These are phyloP conservation scores for Calonectria fujianensis DNA, from an alignment of 2,329 filamentous ascomycete genomes.

Conservation along the genomic window DNA sequence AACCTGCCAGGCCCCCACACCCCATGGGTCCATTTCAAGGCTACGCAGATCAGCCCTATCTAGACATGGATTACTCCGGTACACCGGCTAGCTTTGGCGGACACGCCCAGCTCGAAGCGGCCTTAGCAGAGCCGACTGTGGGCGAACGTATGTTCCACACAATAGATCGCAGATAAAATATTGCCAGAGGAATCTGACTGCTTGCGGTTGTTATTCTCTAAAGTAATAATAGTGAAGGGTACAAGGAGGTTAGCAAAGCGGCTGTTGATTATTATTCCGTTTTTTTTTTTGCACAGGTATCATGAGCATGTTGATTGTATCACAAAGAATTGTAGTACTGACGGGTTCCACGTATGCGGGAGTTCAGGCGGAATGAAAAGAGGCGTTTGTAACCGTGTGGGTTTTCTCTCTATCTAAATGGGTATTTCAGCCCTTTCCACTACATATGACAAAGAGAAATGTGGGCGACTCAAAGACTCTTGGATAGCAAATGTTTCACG, in stretches of 20 bases:
- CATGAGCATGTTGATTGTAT: not conserved
- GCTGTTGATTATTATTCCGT: not conserved
- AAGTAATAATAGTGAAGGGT: not conserved
- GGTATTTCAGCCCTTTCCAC: not conserved
- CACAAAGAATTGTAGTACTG: slow-evolving; percentile 5
- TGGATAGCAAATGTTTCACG: not conserved
- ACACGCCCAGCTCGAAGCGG: slow-evolving; percentile 48
- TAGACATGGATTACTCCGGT: slow-evolving; percentile 51
- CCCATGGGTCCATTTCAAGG: slow-evolving; percentile 45
- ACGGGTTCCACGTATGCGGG: slow-evolving; percentile 7
- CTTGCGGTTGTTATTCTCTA: not conserved
- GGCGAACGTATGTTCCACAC: slow-evolving; percentile 51
- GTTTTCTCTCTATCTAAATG: not conserved
- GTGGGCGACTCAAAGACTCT: not conserved
- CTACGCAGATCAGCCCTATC: slow-evolving; percentile 50
- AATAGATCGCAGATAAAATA: slow-evolving; percentile 45
- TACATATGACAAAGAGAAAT: not conserved
- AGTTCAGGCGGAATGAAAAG: not conserved
- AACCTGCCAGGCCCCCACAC: slow-evolving; percentile 29
- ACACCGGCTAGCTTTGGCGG: slow-evolving; percentile 44
- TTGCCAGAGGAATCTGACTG: not conserved
- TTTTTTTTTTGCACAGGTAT: not conserved
- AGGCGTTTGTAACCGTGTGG: slow-evolving; percentile 2
- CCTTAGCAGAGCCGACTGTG: slow-evolving; percentile 50
- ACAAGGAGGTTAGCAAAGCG: not conserved